Evolutionary conservation across 2,329 filamentous ascomycete genomes (phyloP), one percentile per base, ranked within the genome.

Genomic region (Pseudogymnoascus destructans): DNA sequence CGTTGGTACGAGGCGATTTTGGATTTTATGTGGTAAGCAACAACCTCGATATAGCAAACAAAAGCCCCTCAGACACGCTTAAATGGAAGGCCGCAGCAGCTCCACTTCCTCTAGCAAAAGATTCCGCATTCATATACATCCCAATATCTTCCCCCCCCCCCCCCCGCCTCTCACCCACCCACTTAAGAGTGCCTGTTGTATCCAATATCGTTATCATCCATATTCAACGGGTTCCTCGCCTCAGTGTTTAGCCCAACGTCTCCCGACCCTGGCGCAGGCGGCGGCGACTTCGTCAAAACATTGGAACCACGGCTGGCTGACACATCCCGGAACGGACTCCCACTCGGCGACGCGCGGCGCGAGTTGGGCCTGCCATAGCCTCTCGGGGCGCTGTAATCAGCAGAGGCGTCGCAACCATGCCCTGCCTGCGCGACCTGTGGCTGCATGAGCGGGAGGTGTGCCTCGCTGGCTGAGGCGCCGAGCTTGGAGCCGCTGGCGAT

Each of bases 131-230:
- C 25, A 52, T 52, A 30, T 52, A 52, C 46, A 52, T 15, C 15
- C 25, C 9, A 25, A 46, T 30, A 52, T 30, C 21, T 7, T 46
- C 17, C 15, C n/a, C 8, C 13, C 19, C 23, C n/a, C 21, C 19
- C n/a, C 21, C 5, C 11, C 4, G 40, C 6, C 21, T 46, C 40
- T 25, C 6, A 25, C 11, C 40, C 13, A 49, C 21, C 25, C 42
- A 15, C n/a, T 52, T 25, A 19, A 30, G 25, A 30, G 15, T 52
- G 46, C 7, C 46, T 52, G 46, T 30, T 52, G 46, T 52, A 52
- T 15, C 46, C 46, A n/a, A 52, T 52, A 30, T 52, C 46, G 25
- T 52, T 52, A 52, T 52, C 46, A 25, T 52, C 46, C 46, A 52
- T 17, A 19, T 52, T 52, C 46, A 52, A 17, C 7, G 46, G 46